phyloP scores from a whole-genome alignment of 78 protist species.

The Dictyostelium capitatum region DNA sequence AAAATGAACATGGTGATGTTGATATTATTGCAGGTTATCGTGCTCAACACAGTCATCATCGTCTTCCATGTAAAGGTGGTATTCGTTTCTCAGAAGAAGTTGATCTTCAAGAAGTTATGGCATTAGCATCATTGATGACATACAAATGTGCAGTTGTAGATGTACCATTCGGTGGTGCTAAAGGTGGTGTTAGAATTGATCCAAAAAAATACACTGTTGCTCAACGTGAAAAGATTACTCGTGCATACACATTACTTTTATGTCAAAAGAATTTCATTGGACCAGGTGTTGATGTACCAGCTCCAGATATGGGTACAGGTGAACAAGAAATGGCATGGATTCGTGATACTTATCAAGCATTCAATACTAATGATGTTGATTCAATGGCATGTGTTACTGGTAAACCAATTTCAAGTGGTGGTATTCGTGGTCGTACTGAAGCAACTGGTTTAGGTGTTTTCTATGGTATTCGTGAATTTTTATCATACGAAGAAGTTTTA shows the following conservation, averaged over 20 bases:
- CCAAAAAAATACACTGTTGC: slow-evolving; percentile 90
- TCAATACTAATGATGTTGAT: slow-evolving; percentile 83
- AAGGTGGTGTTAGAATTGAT: slow-evolving; percentile 95
- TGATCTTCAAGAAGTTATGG: slow-evolving; percentile 93
- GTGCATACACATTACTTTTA: slow-evolving; percentile 91
- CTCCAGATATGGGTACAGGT: slow-evolving; percentile 96
- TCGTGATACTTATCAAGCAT: slow-evolving; percentile 87
- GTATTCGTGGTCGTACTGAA: slow-evolving; percentile 95
- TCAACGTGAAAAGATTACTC: slow-evolving; percentile 94
- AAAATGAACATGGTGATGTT: slow-evolving; percentile 80
- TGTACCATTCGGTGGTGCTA: slow-evolving; percentile 97
- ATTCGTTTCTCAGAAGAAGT: slow-evolving; percentile 88
- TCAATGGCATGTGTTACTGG: slow-evolving; percentile 94
- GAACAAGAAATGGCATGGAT: slow-evolving; percentile 96
- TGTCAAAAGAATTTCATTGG: slow-evolving; percentile 92
- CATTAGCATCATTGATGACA: slow-evolving; percentile 94
- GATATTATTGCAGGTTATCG: slow-evolving; percentile 88
- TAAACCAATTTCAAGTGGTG: slow-evolving; percentile 93
- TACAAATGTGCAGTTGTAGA: slow-evolving; percentile 96
- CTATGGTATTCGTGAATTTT: slow-evolving; percentile 90
- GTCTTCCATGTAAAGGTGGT: slow-evolving; percentile 95
- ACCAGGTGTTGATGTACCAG: slow-evolving; percentile 95
- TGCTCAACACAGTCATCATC: slow-evolving; percentile 95
- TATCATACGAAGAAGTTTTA: slow-evolving; percentile 79
- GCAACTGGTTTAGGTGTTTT: slow-evolving; percentile 97